Base-by-base conservation (phyloP, 2,329 filamentous ascomycete species). In the Sclerotinia glacialis region DNA sequence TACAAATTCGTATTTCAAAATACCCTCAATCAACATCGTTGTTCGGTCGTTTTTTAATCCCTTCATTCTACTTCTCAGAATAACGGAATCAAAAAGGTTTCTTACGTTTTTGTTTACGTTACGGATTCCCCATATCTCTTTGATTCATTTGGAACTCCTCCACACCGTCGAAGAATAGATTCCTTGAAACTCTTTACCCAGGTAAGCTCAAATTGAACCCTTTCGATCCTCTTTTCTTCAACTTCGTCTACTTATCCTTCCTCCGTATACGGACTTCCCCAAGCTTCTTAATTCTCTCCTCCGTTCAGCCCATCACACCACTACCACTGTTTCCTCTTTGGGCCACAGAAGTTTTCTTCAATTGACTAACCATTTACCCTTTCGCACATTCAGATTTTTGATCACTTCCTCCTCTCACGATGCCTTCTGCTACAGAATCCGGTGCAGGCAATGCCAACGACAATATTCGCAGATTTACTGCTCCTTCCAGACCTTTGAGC, bases 381-480 rank as follows among this genome's bases (percentile, higher is more conserved):
- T 62, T 18, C 56, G 40, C 47, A 65, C 52, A 65, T 67, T 67
- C 34, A 47, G 62, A 60, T 63, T 64, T 60, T 50, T 65, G 44
- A 65, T 59, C 44, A 31, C 46, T 52, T 60, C 46, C 44, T 60
- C 44, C 44, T n/a, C 28, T 56, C 64, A 65, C 54, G 46, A 67
- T 63, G 55, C 52, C 67, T 52, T 71, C 62, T 49, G 67, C 67
- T 55, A 61, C 69, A 70, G 72, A 64, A 47, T 78, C 64, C 18
- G 34, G 54, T 75, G 73, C 81, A 69, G 93, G 72, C 80, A 97
- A 98, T 68, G 66, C 73, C 80, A 97, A 99, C 85, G 95, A 99
- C 85, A 98, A 98, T 84, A 98, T 99, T 83, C 90, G 91, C 81
- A 93, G 95, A 75, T 99, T 99, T 81, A 87, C 89, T 75, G 92